Conservation (phyloP, 169 alveolate genomes). For the Pseudocohnilembus persalinus region DNA sequence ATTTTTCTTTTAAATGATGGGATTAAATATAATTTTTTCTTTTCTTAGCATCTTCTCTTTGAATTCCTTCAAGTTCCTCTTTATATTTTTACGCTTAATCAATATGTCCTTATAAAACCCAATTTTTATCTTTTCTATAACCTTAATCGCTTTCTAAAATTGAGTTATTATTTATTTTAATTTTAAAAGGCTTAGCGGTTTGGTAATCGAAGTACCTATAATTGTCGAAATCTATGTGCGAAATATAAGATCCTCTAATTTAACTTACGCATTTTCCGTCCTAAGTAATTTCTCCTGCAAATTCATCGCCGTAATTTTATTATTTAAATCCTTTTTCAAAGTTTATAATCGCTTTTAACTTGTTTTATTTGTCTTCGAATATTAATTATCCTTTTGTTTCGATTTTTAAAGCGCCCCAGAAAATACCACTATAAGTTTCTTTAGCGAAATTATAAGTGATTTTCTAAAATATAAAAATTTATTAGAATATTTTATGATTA, state of each 20-base stretch:
- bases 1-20: too few species aligned
- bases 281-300: slow-evolving; percentile 66
- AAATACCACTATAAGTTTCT: slow-evolving; percentile 56
- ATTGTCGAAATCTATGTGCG: slow-evolving; percentile 82
- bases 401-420: slow-evolving; percentile 39
- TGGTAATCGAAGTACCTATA: slow-evolving; percentile 82
- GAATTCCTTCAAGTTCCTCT: slow-evolving; percentile 66
- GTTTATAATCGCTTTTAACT: slow-evolving; percentile 30
- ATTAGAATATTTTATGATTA: too few species aligned
- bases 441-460: slow-evolving; percentile 57
- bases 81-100: slow-evolving; percentile 76
- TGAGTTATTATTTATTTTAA: slow-evolving; percentile 25
- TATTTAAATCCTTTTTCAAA: slow-evolving; percentile 39
- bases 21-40: too few species aligned
- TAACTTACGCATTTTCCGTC: slow-evolving; percentile 51
- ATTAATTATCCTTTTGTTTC: slow-evolving; percentile 51
- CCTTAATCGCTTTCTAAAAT: slow-evolving; percentile 27
- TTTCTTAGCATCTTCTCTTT: slow-evolving; percentile 74
- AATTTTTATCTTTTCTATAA: slow-evolving; percentile 56
- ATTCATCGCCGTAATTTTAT: slow-evolving; percentile 57
- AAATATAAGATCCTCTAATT: slow-evolving; percentile 76
- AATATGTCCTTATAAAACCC: slow-evolving; percentile 46
- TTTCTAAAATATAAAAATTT: neutral
- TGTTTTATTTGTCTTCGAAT: slow-evolving; percentile 53
- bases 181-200: slow-evolving; percentile 44